phyloP scores from a whole-genome alignment of 345 rosid genomes.

The Ricinus communis region DNA sequence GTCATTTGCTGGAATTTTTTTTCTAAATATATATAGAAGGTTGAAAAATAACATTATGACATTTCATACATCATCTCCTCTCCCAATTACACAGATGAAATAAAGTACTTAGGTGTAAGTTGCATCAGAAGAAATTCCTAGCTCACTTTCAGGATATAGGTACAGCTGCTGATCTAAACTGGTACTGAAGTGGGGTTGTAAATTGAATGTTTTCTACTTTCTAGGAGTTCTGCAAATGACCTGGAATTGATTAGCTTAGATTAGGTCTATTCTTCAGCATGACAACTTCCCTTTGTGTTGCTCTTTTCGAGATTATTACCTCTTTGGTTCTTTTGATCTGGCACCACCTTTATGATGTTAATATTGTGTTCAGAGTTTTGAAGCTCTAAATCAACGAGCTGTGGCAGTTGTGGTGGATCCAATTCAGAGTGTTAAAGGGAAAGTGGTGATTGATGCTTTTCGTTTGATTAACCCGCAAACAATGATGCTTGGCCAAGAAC shows the following conservation, averaged over 20 bases:
- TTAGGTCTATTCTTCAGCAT: background rate
- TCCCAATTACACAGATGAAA: background rate
- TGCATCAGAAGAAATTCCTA: background rate
- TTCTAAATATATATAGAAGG: background rate
- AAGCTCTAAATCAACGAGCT: constrained; percentile 96
- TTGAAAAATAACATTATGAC: background rate
- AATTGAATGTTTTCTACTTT: background rate
- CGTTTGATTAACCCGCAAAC: constrained; percentile 97
- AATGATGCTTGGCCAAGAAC: constrained; percentile 99
- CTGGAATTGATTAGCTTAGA: background rate
- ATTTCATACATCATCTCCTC: background rate
- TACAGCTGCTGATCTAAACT: background rate
- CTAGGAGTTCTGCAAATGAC: background rate
- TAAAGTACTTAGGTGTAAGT: background rate
- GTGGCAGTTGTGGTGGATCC: constrained; percentile 99
- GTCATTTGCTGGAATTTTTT: no score
- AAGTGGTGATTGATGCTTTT: constrained; percentile 98
- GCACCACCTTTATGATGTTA: background rate
- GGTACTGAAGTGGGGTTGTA: background rate
- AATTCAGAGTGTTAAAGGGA: constrained; percentile 95
- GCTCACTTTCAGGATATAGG: background rate
- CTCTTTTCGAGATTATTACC: background rate
- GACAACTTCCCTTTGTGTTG: background rate
- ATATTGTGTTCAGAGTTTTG: constrained; percentile 73
- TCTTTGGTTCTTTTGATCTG: background rate